Conservation (phyloP, 371 early-diverging fungal genomes). For the Globomyces sp. region DNA sequence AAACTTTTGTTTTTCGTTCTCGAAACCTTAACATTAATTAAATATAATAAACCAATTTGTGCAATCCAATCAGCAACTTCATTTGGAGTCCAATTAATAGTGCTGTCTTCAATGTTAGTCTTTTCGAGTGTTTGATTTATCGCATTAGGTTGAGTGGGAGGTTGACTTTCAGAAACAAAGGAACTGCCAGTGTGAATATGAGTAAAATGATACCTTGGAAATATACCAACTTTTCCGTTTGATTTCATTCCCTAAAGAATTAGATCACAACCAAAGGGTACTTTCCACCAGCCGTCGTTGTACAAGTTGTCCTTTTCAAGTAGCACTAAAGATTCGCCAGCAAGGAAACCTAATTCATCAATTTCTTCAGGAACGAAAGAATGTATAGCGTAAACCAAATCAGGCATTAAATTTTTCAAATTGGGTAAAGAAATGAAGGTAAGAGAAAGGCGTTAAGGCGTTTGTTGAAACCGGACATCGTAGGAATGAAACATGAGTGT, state of each 20-base stretch:
- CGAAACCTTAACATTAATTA: conserved; percentile 31
- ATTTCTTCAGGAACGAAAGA: conserved; percentile 51
- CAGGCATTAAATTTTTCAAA: conserved; percentile 5
- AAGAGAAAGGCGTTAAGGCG: no score
- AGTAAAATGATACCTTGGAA: conserved; percentile 66
- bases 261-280: conserved; percentile 33
- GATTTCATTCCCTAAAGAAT: conserved; percentile 58
- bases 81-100: conserved; percentile 26
- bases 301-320: conserved; percentile 76
- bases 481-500: no score
- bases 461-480: no score
- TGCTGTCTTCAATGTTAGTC: neutral
- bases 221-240: conserved; percentile 61
- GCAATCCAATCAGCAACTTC: conserved; percentile 32
- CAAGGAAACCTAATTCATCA: conserved; percentile 71
- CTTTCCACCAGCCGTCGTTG: conserved; percentile 87
- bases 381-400: conserved; percentile 34
- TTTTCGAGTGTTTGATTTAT: neutral
- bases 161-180: neutral
- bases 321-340: conserved; percentile 70
- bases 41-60: conserved; percentile 31
- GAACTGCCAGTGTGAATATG: conserved; percentile 32
- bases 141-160: neutral
- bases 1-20: conserved; percentile 51
- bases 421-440: no score